Percentiles rank a stretch among this genome's conserved stretches.
phyloP scores from a whole-genome alignment of 331 rosid species.

The Spiraea crenata region DNA sequence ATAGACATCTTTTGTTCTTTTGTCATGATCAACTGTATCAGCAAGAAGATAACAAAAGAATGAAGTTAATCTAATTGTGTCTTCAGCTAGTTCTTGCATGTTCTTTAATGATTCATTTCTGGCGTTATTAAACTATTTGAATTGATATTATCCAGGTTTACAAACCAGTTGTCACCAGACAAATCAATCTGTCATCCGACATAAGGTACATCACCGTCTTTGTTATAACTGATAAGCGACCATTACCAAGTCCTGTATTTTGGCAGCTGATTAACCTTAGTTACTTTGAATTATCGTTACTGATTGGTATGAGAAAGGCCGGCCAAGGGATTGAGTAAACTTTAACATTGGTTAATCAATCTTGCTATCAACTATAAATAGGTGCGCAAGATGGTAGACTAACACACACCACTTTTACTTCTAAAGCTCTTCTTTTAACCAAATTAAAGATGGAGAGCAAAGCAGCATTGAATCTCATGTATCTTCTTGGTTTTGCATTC shows the following conservation, averaged over 20 bases:
- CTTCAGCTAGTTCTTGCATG: too few species aligned
- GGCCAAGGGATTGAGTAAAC: too few species aligned
- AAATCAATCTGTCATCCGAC: too few species aligned
- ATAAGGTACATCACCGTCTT: too few species aligned
- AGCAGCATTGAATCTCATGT: not conserved
- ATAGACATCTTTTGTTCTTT: too few species aligned
- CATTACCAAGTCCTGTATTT: not conserved
- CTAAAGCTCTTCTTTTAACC: not conserved
- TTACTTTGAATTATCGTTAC: not conserved
- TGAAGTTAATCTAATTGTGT: too few species aligned
- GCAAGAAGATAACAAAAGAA: too few species aligned
- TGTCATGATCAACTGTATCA: too few species aligned
- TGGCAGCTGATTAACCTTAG: not conserved
- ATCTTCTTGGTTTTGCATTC: conserved; percentile 6
- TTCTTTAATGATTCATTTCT: too few species aligned
- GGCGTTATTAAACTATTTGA: too few species aligned
- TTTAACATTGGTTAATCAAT: not conserved
- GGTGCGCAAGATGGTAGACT: not conserved
- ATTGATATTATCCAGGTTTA: too few species aligned
- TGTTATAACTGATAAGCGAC: not conserved
- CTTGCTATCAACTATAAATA: not conserved
- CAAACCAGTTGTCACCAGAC: too few species aligned
- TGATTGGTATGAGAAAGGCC: not conserved
- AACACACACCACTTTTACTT: not conserved
- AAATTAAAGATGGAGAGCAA: conserved; percentile 20